Conservation (phyloP, 192 early-diverging fungal genomes). For the Linnemannia hyalina region DNA sequence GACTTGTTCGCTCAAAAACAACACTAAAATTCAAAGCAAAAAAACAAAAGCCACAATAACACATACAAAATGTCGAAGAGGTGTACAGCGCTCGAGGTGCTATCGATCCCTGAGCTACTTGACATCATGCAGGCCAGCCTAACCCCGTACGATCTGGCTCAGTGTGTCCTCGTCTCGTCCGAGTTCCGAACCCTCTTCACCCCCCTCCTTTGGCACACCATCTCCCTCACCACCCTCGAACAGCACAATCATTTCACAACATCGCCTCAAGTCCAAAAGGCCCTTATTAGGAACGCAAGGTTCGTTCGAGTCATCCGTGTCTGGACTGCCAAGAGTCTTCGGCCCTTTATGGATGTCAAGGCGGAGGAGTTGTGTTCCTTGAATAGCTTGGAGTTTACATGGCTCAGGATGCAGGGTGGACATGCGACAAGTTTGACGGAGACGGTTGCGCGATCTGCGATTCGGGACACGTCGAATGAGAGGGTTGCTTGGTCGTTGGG, state of each 20-base stretch:
- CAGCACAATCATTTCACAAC: neutral
- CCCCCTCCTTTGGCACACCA: neutral
- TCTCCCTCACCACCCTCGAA: neutral
- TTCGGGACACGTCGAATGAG: neutral
- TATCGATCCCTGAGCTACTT: neutral
- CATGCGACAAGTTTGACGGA: neutral
- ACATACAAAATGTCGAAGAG: neutral
- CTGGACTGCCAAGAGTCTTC: neutral
- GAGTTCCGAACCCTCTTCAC: neutral
- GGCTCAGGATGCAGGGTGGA: neutral
- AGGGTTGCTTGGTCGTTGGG: neutral
- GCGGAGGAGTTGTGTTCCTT: neutral
- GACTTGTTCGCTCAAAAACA: no score
- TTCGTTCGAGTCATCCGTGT: conserved; percentile 1
- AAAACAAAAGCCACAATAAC: neutral
- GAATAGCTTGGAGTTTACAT: neutral
- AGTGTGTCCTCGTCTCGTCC: neutral
- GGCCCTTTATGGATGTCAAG: neutral
- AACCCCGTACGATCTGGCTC: neutral
- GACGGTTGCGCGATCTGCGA: neutral
- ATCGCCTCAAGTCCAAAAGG: neutral
- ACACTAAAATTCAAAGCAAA: no score
- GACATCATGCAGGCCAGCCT: neutral
- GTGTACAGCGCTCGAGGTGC: neutral
- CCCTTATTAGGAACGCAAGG: neutral